phyloP scores from a whole-genome alignment of 2,329 filamentous ascomycete species.

The Xylaria sp. region DNA sequence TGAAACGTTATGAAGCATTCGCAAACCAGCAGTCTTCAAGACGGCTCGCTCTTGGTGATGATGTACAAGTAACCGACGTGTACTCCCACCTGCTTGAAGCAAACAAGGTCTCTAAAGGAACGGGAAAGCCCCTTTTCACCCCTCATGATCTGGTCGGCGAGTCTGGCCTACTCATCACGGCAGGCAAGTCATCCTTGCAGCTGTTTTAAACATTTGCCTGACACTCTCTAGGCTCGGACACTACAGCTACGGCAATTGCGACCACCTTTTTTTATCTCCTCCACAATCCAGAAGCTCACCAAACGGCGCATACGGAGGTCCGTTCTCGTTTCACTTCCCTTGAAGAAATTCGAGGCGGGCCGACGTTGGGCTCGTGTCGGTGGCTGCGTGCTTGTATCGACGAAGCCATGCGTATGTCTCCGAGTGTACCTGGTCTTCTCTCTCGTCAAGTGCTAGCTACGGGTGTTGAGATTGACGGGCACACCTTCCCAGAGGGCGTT shows the following conservation, averaged over 20 bases:
- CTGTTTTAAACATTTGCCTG: slow-evolving; percentile 57
- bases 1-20: too few species aligned
- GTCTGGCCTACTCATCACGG: too few species aligned
- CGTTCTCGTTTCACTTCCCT: slow-evolving; percentile 52
- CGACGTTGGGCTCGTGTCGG: slow-evolving; percentile 51
- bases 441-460: slow-evolving; percentile 62
- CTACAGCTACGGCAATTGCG: slow-evolving; percentile 69
- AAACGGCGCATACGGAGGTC: slow-evolving; percentile 54
- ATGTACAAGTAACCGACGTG: slow-evolving; percentile 71
- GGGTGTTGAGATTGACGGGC: slow-evolving; percentile 58
- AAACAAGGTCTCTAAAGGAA: too few species aligned
- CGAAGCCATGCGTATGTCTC: slow-evolving; percentile 67
- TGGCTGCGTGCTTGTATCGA: slow-evolving; percentile 67
- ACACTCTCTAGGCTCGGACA: slow-evolving; percentile 61
- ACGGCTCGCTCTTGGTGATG: slow-evolving; percentile 66
- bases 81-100: slow-evolving; percentile 76
- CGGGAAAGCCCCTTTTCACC: too few species aligned
- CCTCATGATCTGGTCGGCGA: too few species aligned
- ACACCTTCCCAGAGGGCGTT: slow-evolving; percentile 57
- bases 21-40: too few species aligned
- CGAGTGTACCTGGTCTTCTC: slow-evolving; percentile 61
- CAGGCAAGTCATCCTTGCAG: too few species aligned
- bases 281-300: slow-evolving; percentile 52
- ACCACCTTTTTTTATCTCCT: slow-evolving; percentile 65
- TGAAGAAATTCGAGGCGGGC: slow-evolving; percentile 59